Evolutionary conservation across 371 early-diverging fungal genomes (phyloP).

Genomic region (Mucor mucedo): DNA sequence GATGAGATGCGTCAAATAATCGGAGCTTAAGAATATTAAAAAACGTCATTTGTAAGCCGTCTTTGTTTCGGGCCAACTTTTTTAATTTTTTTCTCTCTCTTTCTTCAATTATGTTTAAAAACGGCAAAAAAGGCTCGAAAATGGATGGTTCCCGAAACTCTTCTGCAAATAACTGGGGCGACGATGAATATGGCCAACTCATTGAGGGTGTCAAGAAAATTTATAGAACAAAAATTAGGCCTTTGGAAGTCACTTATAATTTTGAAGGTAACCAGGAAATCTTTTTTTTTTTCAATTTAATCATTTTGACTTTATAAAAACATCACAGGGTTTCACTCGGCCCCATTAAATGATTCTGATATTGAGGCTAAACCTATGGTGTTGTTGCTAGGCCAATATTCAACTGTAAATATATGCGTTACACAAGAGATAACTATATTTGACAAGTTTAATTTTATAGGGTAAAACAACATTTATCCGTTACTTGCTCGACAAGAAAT

Average conservation of each 20-base stretch:
- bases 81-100: not conserved
- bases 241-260: slow-evolving; percentile 76
- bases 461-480: slow-evolving; percentile 90
- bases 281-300: not conserved
- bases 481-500: slow-evolving; percentile 79
- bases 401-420: slow-evolving; percentile 53
- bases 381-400: slow-evolving; percentile 85
- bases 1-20: not conserved
- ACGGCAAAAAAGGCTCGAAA: not conserved
- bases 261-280: slow-evolving; percentile 61
- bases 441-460: slow-evolving; percentile 24
- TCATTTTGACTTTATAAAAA: not conserved
- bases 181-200: slow-evolving; percentile 65
- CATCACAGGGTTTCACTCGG: slow-evolving; percentile 71
- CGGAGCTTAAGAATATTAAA: not conserved
- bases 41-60: not conserved
- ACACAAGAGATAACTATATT: not conserved
- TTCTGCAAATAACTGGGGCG: slow-evolving; percentile 17
- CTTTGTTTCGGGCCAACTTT: not conserved
- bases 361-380: slow-evolving; percentile 88
- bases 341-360: slow-evolving; percentile 79
- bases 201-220: slow-evolving; percentile 70
- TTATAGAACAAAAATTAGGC: slow-evolving; percentile 75
- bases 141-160: not conserved
- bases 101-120: not conserved